Evolutionary conservation across 306 rosid species (phyloP).

Genomic region (Hippophae rhamnoides): DNA sequence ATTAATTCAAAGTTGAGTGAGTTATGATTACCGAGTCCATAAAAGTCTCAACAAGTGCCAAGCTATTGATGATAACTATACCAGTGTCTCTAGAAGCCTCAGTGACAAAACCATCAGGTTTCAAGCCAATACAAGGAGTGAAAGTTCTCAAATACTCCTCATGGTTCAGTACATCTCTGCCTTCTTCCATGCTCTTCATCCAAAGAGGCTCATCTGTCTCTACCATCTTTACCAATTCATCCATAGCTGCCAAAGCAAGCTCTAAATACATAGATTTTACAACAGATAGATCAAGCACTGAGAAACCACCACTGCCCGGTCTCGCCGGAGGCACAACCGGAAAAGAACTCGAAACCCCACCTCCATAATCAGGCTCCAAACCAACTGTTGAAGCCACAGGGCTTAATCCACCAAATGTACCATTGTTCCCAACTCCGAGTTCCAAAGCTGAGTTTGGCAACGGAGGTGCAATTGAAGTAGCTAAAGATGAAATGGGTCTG

Average conservation of each 20-base stretch:
- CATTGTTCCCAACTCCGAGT: conserved; percentile 80
- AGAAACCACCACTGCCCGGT: conserved; percentile 7
- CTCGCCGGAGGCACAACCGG: conserved; percentile 30
- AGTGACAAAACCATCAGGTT: conserved; percentile 62
- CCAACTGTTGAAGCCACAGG: conserved; percentile 45
- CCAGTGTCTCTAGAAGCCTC: conserved; percentile 87
- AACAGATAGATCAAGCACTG: conserved; percentile 41
- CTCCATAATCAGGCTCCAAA: conserved; percentile 49
- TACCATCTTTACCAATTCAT: conserved; percentile 80
- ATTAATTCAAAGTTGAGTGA: no score
- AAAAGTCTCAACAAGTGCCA: conserved; percentile 79
- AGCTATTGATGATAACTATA: conserved; percentile 74
- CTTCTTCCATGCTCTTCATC: conserved; percentile 64
- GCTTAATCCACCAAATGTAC: conserved; percentile 42
- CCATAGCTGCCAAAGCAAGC: conserved; percentile 93
- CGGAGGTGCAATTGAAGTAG: conserved; percentile 44
- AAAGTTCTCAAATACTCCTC: conserved; percentile 66
- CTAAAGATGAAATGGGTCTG: conserved; percentile 54
- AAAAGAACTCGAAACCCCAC: conserved; percentile 39
- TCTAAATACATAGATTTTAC: conserved; percentile 83
- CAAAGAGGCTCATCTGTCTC: conserved; percentile 77
- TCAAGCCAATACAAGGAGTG: conserved; percentile 76
- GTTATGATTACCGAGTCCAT: conserved; percentile 57
- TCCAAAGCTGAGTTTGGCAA: conserved; percentile 74
- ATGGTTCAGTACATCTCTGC: conserved; percentile 61